Conservation (phyloP, 2,329 filamentous ascomycete genomes). For the Blastomyces gilchristii region DNA sequence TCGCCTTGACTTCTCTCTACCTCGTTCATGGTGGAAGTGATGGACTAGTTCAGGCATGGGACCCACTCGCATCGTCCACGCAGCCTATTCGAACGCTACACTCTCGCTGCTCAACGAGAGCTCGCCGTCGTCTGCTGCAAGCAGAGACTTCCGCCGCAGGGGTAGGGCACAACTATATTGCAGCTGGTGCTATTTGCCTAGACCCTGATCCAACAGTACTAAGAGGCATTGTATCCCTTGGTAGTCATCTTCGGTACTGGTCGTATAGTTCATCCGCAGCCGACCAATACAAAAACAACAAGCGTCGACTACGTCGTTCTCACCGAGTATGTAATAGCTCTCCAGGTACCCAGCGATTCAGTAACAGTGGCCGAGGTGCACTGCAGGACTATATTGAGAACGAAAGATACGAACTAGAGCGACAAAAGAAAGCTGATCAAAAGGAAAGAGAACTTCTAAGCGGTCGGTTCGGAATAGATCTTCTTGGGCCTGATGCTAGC, state of each 20-base stretch:
- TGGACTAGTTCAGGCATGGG: conserved; percentile 92
- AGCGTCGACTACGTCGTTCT: conserved; percentile 64
- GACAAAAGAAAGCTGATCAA: conserved; percentile 56
- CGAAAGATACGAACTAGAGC: conserved; percentile 71
- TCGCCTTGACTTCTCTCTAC: conserved; percentile 77
- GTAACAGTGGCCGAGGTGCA: conserved; percentile 55
- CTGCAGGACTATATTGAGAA: conserved; percentile 74
- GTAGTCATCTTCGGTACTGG: conserved; percentile 85
- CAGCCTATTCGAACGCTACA: conserved; percentile 79
- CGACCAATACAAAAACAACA: conserved; percentile 62
- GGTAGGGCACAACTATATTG: conserved; percentile 64
- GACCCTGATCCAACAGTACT: conserved; percentile 81
- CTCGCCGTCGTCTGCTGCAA: conserved; percentile 63
- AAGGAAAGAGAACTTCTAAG: conserved; percentile 62
- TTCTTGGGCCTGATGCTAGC: conserved; percentile 48
- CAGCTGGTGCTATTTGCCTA: conserved; percentile 71
- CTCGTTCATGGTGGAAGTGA: conserved; percentile 90
- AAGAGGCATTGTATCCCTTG: conserved; percentile 76
- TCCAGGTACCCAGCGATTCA: conserved; percentile 46
- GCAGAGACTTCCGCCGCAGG: conserved; percentile 57
- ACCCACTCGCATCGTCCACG: conserved; percentile 71
- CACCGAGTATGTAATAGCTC: conserved; percentile 51
- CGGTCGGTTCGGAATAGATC: conserved; percentile 72
- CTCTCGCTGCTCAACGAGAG: conserved; percentile 69
- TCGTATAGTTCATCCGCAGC: conserved; percentile 74